Evolutionary conservation across 768 basidiomycete genomes (phyloP), one percentile per base, ranked within the genome.

Genomic region (Collybia mongolica): DNA sequence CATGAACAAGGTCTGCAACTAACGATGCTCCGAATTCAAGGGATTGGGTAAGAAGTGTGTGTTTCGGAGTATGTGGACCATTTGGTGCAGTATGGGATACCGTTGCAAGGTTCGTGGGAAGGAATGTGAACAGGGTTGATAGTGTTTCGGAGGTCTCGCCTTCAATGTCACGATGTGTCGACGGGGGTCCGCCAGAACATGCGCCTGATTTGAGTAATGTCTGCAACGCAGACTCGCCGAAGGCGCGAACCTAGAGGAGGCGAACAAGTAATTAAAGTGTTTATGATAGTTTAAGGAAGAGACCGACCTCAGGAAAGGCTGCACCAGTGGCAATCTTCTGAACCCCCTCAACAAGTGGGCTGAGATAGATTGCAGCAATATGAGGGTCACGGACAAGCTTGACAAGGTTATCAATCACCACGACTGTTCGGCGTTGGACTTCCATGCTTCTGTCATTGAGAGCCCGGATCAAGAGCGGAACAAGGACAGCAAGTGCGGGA

Each of bases 391-490:
- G 88, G 37, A 98, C 96, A 54, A 98, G 89, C 72, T 98, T 98
- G 70, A 97, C 95, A 48, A 98, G 77, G 70, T 98, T 98, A 63
- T 96, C 93, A 53, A 94, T 83, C 62, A 98, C 93, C 43, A 98
- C 86, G 51, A 97, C 94, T 0, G 92, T 88, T 51, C 96, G 85
- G 49, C 96, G 88, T 65, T 96, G 93, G 17, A 94, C 91, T 60
- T 97, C 94, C 86, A 94, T 97, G 51, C 93, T 93, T 56, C 95
- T 82, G 65, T 97, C 95, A 57, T 95, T 95, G 59, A 98, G 75
- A 8, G 92, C 95, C 61, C 96, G 92, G 38, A 82, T 76, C 42
- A 98, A 76, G 19, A 98, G 82, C 6, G 96, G 96, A 6, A 95
- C 93, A 49, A 98, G 83, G 56, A 98, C 93, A 14, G 96, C 96